These are phyloP conservation scores for Lichtheimia ornata DNA, from an alignment of 371 early-diverging fungal species.

Conservation along the genomic window DNA sequence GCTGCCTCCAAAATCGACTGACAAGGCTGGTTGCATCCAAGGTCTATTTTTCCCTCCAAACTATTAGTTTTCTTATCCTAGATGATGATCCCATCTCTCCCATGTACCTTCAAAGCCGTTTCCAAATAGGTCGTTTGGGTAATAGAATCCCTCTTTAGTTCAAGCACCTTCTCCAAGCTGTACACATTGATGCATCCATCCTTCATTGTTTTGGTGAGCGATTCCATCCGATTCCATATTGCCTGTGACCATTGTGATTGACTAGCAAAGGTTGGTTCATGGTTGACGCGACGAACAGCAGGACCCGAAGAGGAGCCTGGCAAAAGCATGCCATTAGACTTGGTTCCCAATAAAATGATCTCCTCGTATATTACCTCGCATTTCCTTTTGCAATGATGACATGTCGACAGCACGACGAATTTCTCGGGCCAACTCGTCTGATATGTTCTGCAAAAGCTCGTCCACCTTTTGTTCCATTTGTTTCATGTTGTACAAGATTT, in stretches of 20 bases:
- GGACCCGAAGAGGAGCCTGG: conserved; percentile 17
- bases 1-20: conserved; percentile 49
- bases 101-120: conserved; percentile 41
- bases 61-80: neutral
- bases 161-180: conserved; percentile 69
- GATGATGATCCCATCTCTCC: neutral
- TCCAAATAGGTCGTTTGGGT: conserved; percentile 71
- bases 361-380: conserved; percentile 47
- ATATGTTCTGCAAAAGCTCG: conserved; percentile 42
- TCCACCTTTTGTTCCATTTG: conserved; percentile 56
- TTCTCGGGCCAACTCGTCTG: conserved; percentile 51
- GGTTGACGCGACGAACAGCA: conserved; percentile 54
- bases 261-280: conserved; percentile 54
- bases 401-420: conserved; percentile 66
- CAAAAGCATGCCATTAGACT: neutral
- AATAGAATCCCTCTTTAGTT: conserved; percentile 68
- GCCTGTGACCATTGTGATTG: conserved; percentile 50
- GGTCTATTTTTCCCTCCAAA: conserved; percentile 12
- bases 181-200: conserved; percentile 74
- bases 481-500: conserved; percentile 74
- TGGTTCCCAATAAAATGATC: neutral
- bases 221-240: conserved; percentile 74
- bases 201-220: conserved; percentile 72
- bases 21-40: conserved; percentile 46
- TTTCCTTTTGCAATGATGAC: conserved; percentile 63